A percentile compares a stretch with the other conserved stretches of the same genome.
phyloP scores from a whole-genome alignment of 2,329 filamentous ascomycete species.

The Fusarium liriodendri region DNA sequence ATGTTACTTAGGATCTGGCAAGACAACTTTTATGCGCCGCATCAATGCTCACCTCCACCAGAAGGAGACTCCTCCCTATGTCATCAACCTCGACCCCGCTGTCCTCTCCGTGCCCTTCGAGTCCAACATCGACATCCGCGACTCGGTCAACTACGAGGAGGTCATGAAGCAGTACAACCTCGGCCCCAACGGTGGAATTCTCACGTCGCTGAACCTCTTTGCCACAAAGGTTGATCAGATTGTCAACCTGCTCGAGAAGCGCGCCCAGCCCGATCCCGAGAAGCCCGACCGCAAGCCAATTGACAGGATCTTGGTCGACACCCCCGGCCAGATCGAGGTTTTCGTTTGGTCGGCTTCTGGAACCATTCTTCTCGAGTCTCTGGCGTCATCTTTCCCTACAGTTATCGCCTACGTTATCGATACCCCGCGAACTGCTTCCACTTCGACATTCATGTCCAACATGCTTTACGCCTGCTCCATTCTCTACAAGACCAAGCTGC shows the following conservation, averaged over 20 bases:
- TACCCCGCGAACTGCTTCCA: slow-evolving; percentile 91
- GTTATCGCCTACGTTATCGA: slow-evolving; percentile 98
- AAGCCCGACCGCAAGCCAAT: slow-evolving; percentile 72
- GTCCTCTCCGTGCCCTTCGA: slow-evolving; percentile 95
- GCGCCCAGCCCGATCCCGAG: slow-evolving; percentile 72
- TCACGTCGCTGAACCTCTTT: slow-evolving; percentile 96
- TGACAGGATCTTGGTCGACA: slow-evolving; percentile 91
- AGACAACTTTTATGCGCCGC: slow-evolving; percentile 99
- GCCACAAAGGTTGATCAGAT: slow-evolving; percentile 99
- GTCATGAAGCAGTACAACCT: slow-evolving; percentile 99
- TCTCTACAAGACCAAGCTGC: slow-evolving; percentile 97
- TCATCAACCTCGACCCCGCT: slow-evolving; percentile 96
- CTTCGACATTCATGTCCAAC: slow-evolving; percentile 99
- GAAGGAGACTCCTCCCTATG: slow-evolving; percentile 85
- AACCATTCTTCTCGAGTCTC: slow-evolving; percentile 90
- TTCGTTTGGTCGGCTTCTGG: slow-evolving; percentile 99
- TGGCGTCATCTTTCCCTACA: slow-evolving; percentile 94
- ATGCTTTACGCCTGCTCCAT: slow-evolving; percentile 99
- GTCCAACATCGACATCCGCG: slow-evolving; percentile 97
- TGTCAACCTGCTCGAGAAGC: slow-evolving; percentile 88
- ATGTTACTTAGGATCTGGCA: slow-evolving; percentile 77
- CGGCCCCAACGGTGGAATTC: slow-evolving; percentile 94
- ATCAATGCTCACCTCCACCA: slow-evolving; percentile 93
- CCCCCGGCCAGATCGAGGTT: slow-evolving; percentile 97
- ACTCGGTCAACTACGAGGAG: slow-evolving; percentile 99